Evolutionary conservation across 2,329 filamentous ascomycete species (phyloP), one percentile per base, ranked within the genome.

Genomic region (Madurella fahalii): DNA sequence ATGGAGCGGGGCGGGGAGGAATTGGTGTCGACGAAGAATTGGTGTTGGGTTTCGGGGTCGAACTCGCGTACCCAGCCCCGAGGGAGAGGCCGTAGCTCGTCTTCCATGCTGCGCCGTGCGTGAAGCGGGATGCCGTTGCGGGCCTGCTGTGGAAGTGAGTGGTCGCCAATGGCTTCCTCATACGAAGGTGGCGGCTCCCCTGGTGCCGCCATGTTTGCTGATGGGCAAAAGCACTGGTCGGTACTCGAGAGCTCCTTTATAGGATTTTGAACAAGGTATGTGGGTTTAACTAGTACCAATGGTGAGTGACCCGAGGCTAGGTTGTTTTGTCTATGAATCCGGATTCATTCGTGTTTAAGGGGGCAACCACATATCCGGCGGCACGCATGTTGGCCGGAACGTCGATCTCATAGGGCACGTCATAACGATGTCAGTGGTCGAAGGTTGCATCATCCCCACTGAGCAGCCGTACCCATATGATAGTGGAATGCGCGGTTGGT

Each of bases 21-120:
- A 31, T 63, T 75, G 1, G 80, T 84, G 67, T 85, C 78, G 62
- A 85, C 81, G 67, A 82, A 85, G 75, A 83, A 85, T 62, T 84
- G 81, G 62, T 85, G 82, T 16, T 76, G 65, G 12, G 72, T 73
- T 49, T 77, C 63, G 1, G 74, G 64, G 63, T 85, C 82, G 65
- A 77, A 84, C 55, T 76, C 73, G 2, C 82, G 71, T 1, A 83
- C 69, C 82, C 82, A 85, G 41, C 81, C 80, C 13, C 67, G 54
- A 0, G 82, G 81, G 0, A 84, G 71, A 1, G 75, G 71, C 4
- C 82, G 74, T 9, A 71, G 67, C 61, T 83, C 80, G 60, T 85
- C 82, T 70, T 85, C 82, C 81, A 85, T 85, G 20, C 74, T 78
- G n/a, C 81, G 74, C 12, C 81, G 75, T 34, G 69, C 68, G 11